Base-by-base conservation (phyloP, 768 basidiomycete genomes). In the Neoboletus brunneissimus region DNA sequence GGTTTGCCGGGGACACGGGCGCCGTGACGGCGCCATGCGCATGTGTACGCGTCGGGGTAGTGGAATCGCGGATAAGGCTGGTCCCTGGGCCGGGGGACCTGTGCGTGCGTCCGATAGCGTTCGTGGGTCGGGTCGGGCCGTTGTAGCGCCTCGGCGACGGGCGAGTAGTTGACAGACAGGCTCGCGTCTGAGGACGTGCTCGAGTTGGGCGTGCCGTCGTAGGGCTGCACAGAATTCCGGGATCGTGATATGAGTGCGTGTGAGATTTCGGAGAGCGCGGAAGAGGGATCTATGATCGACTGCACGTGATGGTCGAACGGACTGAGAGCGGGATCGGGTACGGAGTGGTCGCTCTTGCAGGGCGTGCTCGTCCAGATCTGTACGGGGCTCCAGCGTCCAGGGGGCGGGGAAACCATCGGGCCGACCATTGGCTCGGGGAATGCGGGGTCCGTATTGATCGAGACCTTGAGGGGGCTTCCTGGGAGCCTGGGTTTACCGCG, bases 351-450 rank as follows among this genome's bases (percentile, higher is more conserved):
- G 22, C 23, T 16, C 54, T 60, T 64, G 42, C 8, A 54, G 3
- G 67, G 67, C 0, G 67, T 67, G 48, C 67, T 70, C 35, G 64
- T 64, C 67, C 67, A 70, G 9, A 69, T 56, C 23, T 60, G 48
- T 2, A 45, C 10, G 10, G 66, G 48, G 42, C 37, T 48, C 65
- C 65, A 66, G 22, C 27, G 55, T 25, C 41, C 48, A 20, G 57
- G 63, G 1, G 54, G 48, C 4, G 59, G 54, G 6, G 66, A 58
- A n/a, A 25, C 57, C 2, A 60, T 58, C 23, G 51, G 48, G 0
- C 18, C 27, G 25, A 59, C 23, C 46, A 59, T 54, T 20, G 55
- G 20, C 22, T 40, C 55, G 25, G 52, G 15, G 41, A 62, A 51
- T 1, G 44, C 41, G 4, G 41, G 13, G 18, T 50, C 55, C 4